Evolutionary conservation across 2,329 filamentous ascomycete species (phyloP).

Genomic region (Sporothrix phasma): DNA sequence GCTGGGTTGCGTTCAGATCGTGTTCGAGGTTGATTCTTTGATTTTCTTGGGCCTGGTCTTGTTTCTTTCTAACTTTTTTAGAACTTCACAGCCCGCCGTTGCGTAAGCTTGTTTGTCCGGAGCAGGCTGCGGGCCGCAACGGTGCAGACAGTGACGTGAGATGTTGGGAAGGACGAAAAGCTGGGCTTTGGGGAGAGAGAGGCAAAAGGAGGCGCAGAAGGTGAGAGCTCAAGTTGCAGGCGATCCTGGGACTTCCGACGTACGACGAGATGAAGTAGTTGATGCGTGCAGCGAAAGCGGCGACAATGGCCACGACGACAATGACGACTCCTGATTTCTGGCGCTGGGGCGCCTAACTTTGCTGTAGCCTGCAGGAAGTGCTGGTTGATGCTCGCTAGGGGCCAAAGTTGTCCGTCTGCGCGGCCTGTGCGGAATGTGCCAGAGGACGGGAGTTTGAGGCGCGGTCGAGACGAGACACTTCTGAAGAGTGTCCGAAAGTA

Average conservation of each 20-base stretch:
- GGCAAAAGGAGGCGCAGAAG: constrained; percentile 4
- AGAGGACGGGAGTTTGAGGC: no score
- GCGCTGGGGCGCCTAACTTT: constrained; percentile 2
- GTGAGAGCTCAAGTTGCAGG: neutral
- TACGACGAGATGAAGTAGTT: neutral
- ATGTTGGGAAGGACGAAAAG: neutral
- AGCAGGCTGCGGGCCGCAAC: neutral
- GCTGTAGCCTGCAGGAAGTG: neutral
- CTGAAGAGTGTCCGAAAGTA: neutral
- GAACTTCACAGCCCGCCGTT: neutral
- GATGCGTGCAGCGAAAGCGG: neutral
- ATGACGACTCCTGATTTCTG: constrained; percentile 8
- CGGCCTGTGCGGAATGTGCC: constrained; percentile 12
- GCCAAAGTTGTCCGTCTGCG: neutral
- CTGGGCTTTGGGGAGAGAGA: neutral
- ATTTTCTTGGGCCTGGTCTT: neutral
- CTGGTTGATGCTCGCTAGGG: neutral
- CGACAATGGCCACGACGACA: neutral
- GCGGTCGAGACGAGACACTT: neutral
- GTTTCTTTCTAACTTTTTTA: no score
- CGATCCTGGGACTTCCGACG: neutral
- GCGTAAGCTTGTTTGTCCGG: constrained; percentile 5
- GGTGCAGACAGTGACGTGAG: neutral
- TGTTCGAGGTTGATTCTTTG: neutral
- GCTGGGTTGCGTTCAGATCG: neutral